Conservation (phyloP, 805 yeast species). For the Saturnispora bothae region DNA sequence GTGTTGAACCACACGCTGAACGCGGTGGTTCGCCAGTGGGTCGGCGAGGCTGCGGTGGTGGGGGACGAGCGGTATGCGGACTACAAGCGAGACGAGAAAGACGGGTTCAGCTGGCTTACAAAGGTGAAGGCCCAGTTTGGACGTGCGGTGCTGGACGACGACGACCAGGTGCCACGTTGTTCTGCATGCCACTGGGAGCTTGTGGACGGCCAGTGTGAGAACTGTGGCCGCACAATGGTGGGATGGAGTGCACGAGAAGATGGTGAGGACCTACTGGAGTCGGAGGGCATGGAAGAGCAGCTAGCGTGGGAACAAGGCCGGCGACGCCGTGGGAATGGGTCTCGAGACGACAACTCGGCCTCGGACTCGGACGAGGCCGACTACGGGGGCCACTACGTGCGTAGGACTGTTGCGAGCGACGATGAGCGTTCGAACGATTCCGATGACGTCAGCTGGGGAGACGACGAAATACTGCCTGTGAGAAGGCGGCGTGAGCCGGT, state of each 20-base stretch:
- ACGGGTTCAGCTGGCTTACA: slow-evolving; percentile 32
- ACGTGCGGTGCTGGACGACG: slow-evolving; percentile 44
- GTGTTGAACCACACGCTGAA: slow-evolving; percentile 42
- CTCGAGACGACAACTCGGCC: too few relatives aligned
- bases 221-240: slow-evolving; percentile 49
- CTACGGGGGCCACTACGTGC: too few relatives aligned
- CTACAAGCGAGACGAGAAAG: slow-evolving; percentile 31
- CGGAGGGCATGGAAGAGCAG: too few relatives aligned
- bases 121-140: slow-evolving; percentile 39
- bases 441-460: too few relatives aligned
- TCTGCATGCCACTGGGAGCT: slow-evolving; percentile 76
- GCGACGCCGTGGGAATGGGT: too few relatives aligned
- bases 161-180: slow-evolving; percentile 68
- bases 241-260: slow-evolving; percentile 10
- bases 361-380: too few relatives aligned
- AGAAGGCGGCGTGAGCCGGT: too few relatives aligned
- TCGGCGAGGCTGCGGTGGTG: neutral
- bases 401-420: neutral
- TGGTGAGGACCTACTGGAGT: too few relatives aligned
- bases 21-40: too few relatives aligned
- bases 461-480: too few relatives aligned
- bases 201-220: slow-evolving; percentile 52
- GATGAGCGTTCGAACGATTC: slow-evolving; percentile 4
- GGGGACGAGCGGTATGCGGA: slow-evolving; percentile 23
- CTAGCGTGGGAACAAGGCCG: too few relatives aligned